Evolutionary conservation across 768 basidiomycete species (phyloP).

Genomic region (Rhodotorula paludigena): DNA sequence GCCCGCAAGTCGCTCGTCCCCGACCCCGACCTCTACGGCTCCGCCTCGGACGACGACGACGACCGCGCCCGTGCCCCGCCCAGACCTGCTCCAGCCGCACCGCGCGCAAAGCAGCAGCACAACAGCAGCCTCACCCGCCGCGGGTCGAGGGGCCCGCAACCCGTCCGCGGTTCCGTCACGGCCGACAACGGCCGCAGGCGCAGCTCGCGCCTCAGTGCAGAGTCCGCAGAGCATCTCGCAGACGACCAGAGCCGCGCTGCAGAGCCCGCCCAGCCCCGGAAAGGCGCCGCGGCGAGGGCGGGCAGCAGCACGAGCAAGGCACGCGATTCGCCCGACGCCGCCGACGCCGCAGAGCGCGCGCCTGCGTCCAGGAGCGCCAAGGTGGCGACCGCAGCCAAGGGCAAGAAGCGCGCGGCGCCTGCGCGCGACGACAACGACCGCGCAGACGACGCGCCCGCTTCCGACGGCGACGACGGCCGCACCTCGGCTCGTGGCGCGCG

Average conservation of each 20-base stretch:
- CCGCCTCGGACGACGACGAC: conserved; percentile 14
- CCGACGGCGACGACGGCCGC: neutral
- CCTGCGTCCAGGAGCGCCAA: neutral
- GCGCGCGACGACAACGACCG: conserved; percentile 9
- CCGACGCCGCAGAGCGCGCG: neutral
- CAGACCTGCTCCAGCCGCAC: neutral
- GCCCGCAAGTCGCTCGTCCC: conserved; percentile 23
- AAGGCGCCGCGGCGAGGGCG: neutral
- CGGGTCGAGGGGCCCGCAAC: neutral
- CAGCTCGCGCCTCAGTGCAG: neutral
- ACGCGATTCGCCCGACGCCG: neutral
- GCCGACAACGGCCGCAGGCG: conserved; percentile 4
- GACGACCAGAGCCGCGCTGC: too few species aligned
- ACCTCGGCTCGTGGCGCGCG: too few species aligned
- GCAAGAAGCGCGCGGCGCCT: neutral
- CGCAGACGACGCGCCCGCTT: neutral
- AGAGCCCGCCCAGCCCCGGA: too few species aligned
- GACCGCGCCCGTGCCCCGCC: conserved; percentile 14
- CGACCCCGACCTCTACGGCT: conserved; percentile 27
- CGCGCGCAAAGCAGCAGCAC: neutral
- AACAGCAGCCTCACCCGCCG: neutral
- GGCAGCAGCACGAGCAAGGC: neutral
- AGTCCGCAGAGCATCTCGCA: neutral
- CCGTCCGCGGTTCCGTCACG: conserved; percentile 6
- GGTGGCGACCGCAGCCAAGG: neutral